These are phyloP conservation scores for Aspergillus novofumigatus DNA, from an alignment of 2,329 filamentous ascomycete species.

Conservation along the genomic window DNA sequence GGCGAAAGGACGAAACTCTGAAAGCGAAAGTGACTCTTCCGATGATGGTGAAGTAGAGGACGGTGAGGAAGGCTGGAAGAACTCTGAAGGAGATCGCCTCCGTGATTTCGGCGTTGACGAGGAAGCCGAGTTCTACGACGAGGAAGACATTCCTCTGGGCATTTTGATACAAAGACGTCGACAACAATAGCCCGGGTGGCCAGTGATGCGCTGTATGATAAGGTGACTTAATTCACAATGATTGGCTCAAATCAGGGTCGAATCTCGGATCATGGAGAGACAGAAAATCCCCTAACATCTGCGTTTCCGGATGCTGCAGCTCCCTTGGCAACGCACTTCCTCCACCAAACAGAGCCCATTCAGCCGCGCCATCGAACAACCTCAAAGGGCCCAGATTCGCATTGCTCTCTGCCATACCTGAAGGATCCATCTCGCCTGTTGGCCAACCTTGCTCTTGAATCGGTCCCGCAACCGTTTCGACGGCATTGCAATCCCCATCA, in stretches of 20 bases:
- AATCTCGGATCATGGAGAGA: neutral
- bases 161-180: slow-evolving; percentile 42
- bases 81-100: slow-evolving; percentile 59
- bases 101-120: slow-evolving; percentile 64
- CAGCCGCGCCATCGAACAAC: slow-evolving; percentile 8
- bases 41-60: slow-evolving; percentile 21
- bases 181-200: neutral
- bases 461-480: neutral
- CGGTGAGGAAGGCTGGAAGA: slow-evolving; percentile 60
- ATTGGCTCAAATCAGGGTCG: neutral
- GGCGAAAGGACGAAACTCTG: slow-evolving; percentile 12
- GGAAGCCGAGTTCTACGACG: slow-evolving; percentile 60
- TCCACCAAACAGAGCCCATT: slow-evolving; percentile 12
- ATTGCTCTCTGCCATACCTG: slow-evolving; percentile 5
- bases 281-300: slow-evolving; percentile 19
- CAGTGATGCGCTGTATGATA: neutral
- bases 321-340: slow-evolving; percentile 9
- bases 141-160: slow-evolving; percentile 57
- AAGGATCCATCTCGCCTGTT: neutral
- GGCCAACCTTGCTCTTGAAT: neutral
- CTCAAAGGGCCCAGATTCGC: neutral
- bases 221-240: neutral
- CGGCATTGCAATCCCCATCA: neutral
- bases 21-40: slow-evolving; percentile 18
- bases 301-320: slow-evolving; percentile 17